Conservation (phyloP, 192 early-diverging fungal genomes). For the Funneliformis mosseae region DNA sequence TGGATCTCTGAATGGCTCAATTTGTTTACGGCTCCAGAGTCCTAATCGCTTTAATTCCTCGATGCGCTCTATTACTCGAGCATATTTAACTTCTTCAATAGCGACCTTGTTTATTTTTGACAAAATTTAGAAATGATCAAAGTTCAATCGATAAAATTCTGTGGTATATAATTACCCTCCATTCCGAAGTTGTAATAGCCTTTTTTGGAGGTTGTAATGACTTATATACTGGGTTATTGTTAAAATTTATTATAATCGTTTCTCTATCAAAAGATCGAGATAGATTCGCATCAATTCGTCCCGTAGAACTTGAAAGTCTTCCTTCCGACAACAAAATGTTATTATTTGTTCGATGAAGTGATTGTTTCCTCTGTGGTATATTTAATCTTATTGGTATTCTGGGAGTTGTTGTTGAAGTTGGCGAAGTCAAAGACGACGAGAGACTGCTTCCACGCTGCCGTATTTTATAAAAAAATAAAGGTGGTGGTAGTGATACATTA, state of each 20-base stretch:
- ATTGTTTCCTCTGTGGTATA: constrained; percentile 3
- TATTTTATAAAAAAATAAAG: constrained; percentile 3
- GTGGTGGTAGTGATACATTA: constrained; percentile 18
- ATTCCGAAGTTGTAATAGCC: constrained; percentile 70
- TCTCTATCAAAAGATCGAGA: constrained; percentile 16
- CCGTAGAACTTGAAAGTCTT: neutral
- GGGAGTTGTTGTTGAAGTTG: neutral
- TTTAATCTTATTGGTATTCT: constrained; percentile 1
- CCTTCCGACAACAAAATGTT: neutral
- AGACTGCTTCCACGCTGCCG: constrained; percentile 7
- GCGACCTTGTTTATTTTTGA: constrained; percentile 55
- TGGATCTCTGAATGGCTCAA: constrained; percentile 64
- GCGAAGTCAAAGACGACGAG: neutral
- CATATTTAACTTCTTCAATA: constrained; percentile 70
- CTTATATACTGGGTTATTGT: constrained; percentile 58
- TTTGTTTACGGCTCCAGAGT: constrained; percentile 75
- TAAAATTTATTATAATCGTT: constrained; percentile 43
- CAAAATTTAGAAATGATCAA: neutral
- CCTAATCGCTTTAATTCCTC: constrained; percentile 71
- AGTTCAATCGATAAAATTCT: neutral
- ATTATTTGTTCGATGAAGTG: neutral
- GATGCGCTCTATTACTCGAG: constrained; percentile 64
- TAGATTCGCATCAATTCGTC: constrained; percentile 35
- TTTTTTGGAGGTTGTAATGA: constrained; percentile 67
- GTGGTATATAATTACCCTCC: constrained; percentile 50